These are phyloP conservation scores for Yarrowia sp. DNA, from an alignment of 805 yeast species.

Conservation along the genomic window DNA sequence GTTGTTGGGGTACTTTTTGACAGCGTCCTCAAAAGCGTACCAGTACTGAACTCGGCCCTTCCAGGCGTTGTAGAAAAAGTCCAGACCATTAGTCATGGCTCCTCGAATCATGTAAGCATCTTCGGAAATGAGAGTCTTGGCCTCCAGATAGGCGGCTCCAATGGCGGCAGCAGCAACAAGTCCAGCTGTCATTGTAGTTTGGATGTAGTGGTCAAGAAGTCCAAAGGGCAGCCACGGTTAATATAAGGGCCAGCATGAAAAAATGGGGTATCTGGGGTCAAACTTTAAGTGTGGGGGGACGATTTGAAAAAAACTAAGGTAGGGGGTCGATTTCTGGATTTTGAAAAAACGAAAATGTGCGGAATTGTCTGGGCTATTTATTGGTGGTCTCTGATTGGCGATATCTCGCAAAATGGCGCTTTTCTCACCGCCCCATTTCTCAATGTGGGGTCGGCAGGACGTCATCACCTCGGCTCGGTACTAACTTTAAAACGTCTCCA, in stretches of 20 bases:
- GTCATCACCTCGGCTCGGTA: conserved; percentile 22
- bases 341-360: no score
- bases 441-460: conserved; percentile 17
- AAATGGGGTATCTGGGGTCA: conserved; percentile 20
- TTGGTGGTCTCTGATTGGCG: no score
- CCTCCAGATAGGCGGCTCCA: conserved; percentile 47
- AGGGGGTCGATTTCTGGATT: no score
- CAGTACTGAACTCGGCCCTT: conserved; percentile 51
- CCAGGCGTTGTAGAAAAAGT: conserved; percentile 44
- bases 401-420: neutral
- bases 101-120: conserved; percentile 53
- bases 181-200: conserved; percentile 15
- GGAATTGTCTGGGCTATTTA: no score
- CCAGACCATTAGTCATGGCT: conserved; percentile 42
- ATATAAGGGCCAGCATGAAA: conserved; percentile 14
- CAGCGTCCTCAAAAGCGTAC: conserved; percentile 65
- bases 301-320: no score
- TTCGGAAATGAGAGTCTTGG: conserved; percentile 47
- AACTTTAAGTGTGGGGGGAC: neutral
- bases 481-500: neutral
- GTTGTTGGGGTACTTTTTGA: conserved; percentile 46
- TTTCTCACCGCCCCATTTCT: neutral
- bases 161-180: conserved; percentile 29
- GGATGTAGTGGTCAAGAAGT: no score
- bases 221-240: neutral